phyloP scores from a whole-genome alignment of 768 basidiomycete genomes.

The Suillus cothurnatus region DNA sequence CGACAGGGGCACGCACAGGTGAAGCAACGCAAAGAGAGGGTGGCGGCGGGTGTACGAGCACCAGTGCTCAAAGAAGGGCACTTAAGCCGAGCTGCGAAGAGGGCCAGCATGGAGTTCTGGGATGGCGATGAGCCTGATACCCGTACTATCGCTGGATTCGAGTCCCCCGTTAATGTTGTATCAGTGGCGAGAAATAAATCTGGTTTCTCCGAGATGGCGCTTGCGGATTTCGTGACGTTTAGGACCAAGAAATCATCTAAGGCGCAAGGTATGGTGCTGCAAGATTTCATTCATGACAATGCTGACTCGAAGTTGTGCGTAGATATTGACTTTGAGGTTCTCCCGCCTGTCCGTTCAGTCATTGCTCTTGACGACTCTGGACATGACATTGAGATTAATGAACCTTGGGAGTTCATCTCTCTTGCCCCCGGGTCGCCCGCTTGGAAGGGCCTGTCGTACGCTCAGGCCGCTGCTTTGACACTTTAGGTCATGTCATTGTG shows the following conservation, averaged over 20 bases:
- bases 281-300: background rate
- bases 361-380: constrained; percentile 32
- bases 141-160: background rate
- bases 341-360: constrained; percentile 33
- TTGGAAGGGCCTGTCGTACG: constrained; percentile 36
- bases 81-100: constrained; percentile 24
- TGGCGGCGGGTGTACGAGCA: constrained; percentile 13
- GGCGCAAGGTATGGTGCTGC: background rate
- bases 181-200: constrained; percentile 8
- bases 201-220: constrained; percentile 23
- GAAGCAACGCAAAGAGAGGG: constrained; percentile 35
- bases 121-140: constrained; percentile 24
- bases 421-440: constrained; percentile 28
- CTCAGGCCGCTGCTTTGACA: constrained; percentile 28
- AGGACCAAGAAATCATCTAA: background rate
- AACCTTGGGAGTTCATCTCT: constrained; percentile 35
- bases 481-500: constrained; percentile 15
- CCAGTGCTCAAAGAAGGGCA: constrained; percentile 23
- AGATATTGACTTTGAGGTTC: constrained; percentile 31
- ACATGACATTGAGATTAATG: constrained; percentile 23
- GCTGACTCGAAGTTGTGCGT: constrained; percentile 2
- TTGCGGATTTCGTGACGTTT: constrained; percentile 29
- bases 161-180: background rate
- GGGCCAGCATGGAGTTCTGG: constrained; percentile 31
- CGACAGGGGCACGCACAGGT: constrained; percentile 32